phyloP scores from a whole-genome alignment of 176 grass and related monocot species.

The Echinochloa phyllopogon region DNA sequence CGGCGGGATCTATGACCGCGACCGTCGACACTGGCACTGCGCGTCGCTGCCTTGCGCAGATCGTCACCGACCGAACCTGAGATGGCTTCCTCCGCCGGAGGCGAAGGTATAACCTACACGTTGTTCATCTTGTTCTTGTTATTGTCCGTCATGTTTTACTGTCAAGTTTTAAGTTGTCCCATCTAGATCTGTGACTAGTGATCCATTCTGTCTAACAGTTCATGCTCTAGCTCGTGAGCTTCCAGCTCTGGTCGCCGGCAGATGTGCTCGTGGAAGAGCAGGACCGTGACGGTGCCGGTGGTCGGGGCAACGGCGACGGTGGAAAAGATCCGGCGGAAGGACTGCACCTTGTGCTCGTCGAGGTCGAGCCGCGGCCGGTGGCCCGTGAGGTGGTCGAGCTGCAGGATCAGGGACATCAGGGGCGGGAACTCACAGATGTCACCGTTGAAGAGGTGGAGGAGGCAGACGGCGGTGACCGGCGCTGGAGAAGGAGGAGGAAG shows the following conservation, averaged over 20 bases:
- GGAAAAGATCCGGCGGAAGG: background rate
- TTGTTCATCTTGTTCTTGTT: no score
- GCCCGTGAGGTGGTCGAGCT: background rate
- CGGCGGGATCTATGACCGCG: no score
- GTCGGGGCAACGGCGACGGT: background rate
- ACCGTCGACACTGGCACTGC: no score
- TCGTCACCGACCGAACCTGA: no score
- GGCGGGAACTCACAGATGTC: background rate
- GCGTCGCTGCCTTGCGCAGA: no score
- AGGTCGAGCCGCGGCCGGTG: background rate
- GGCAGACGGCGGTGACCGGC: conserved; percentile 4
- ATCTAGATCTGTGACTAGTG: no score
- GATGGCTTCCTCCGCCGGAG: no score
- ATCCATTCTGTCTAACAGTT: no score
- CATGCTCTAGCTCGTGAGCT: background rate
- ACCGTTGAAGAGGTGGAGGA: background rate
- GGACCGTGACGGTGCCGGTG: background rate
- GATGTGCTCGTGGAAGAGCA: background rate
- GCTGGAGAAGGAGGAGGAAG: conserved; percentile 25
- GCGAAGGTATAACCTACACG: no score
- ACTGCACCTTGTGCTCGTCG: background rate
- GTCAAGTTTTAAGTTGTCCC: no score
- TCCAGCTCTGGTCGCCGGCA: background rate
- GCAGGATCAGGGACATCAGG: background rate
- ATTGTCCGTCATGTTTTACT: no score